Percentiles rank a stretch among this genome's conserved stretches.
These are phyloP conservation scores for Tylopilus orsonianus DNA, from an alignment of 1,284 basidiomycete species.

Conservation along the genomic window DNA sequence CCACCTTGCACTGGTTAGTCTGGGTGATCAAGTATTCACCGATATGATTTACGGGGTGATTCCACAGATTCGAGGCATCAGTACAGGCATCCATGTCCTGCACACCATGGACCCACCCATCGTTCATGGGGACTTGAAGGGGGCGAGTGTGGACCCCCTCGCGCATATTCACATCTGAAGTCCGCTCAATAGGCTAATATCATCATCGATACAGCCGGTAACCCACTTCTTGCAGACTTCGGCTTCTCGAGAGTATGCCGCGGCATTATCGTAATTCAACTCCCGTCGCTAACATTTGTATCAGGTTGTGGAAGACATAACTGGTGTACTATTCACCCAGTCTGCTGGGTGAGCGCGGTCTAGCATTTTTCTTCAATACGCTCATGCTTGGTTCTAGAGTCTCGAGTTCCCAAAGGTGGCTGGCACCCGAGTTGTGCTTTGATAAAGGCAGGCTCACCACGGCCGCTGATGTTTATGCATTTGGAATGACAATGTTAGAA, in stretches of 20 bases:
- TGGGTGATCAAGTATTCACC: neutral
- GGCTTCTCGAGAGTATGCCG: slow-evolving; percentile 49
- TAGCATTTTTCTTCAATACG: neutral
- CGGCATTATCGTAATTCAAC: neutral
- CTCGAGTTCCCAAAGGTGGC: slow-evolving; percentile 45
- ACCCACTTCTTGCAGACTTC: slow-evolving; percentile 57
- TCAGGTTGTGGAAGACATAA: slow-evolving; percentile 55
- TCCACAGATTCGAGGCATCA: slow-evolving; percentile 45
- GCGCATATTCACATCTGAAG: slow-evolving; percentile 4
- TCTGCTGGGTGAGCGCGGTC: slow-evolving; percentile 40
- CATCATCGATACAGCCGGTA: slow-evolving; percentile 44
- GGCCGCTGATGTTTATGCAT: slow-evolving; percentile 52
- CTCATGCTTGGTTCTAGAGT: slow-evolving; percentile 20
- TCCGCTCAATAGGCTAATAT: slow-evolving; percentile 47
- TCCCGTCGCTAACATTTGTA: neutral
- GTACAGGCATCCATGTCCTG: slow-evolving; percentile 46
- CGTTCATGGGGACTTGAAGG: slow-evolving; percentile 55
- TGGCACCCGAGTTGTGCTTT: slow-evolving; percentile 56
- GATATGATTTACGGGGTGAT: neutral
- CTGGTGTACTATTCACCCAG: slow-evolving; percentile 52
- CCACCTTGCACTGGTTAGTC: slow-evolving; percentile 42
- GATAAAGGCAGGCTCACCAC: slow-evolving; percentile 48
- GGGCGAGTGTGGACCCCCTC: slow-evolving; percentile 35
- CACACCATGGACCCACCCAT: slow-evolving; percentile 49
- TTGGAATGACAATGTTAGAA: slow-evolving; percentile 56